Conservation (phyloP, 1,284 basidiomycete genomes). For the Sanghuangporus baumii region DNA sequence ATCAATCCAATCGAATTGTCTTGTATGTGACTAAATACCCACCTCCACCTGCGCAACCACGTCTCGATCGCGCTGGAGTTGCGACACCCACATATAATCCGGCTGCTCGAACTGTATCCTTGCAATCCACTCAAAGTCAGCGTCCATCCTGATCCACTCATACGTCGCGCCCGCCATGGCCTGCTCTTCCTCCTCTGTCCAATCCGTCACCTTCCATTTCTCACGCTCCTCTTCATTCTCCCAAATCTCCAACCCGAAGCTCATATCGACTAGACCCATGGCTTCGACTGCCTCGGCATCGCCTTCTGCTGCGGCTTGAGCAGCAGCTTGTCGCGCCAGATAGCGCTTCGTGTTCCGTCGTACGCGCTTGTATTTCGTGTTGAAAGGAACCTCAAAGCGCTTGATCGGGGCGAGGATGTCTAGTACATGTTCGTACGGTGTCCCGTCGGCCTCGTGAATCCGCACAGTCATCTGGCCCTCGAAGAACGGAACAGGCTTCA, state of each 20-base stretch:
- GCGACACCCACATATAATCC: constrained; percentile 99
- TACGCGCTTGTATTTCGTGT: constrained; percentile 99
- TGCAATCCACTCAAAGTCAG: constrained; percentile 98
- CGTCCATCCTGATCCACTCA: constrained; percentile 99
- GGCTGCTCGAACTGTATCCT: constrained; percentile 90
- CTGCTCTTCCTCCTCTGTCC: constrained; percentile 95
- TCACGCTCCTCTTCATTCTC: constrained; percentile 91
- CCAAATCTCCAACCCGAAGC: constrained; percentile 95
- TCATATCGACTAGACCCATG: constrained; percentile 91
- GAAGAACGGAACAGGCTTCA: constrained; percentile 84
- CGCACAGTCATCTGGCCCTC: constrained; percentile 98
- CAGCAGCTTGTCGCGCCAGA: constrained; percentile 88
- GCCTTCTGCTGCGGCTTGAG: constrained; percentile 88
- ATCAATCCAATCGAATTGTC: background rate
- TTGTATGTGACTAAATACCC: constrained; percentile 24
- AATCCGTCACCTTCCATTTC: constrained; percentile 95
- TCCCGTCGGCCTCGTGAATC: constrained; percentile 98
- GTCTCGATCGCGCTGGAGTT: constrained; percentile 93
- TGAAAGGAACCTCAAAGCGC: constrained; percentile 96
- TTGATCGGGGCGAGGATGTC: constrained; percentile 87
- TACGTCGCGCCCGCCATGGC: constrained; percentile 93
- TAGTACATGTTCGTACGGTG: constrained; percentile 97
- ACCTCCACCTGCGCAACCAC: constrained; percentile 98
- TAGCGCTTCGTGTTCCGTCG: constrained; percentile 93
- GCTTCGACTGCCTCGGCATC: constrained; percentile 89